Evolutionary conservation across 208 protist species (phyloP).

Genomic region (Angomonas deanei): DNA sequence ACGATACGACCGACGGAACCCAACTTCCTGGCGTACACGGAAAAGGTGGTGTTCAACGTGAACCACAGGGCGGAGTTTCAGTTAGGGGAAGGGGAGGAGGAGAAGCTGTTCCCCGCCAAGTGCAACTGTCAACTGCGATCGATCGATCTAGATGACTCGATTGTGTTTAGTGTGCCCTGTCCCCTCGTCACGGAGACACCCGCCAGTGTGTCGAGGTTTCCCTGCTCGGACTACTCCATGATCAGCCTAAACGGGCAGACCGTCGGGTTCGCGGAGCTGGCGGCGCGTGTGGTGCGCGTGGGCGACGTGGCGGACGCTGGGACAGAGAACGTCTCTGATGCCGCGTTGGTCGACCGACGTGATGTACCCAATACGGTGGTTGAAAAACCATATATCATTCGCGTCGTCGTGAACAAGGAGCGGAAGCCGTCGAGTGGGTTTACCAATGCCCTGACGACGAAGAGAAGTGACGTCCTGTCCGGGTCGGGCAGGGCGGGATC

Average conservation of each 20-base stretch:
- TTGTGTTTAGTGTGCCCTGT: constrained; percentile 32
- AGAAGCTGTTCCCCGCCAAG: constrained; percentile 31
- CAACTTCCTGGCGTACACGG: constrained; percentile 1
- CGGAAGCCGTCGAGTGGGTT: background rate
- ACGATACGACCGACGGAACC: constrained; percentile 34
- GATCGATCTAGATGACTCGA: constrained; percentile 8
- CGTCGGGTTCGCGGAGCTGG: constrained; percentile 79
- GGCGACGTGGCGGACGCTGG: background rate
- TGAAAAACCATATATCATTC: constrained; percentile 79
- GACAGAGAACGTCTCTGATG: background rate
- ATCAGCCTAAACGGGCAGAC: constrained; percentile 23
- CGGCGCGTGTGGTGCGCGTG: constrained; percentile 42
- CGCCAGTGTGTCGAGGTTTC: constrained; percentile 9
- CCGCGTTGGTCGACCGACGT: background rate
- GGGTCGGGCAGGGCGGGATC: no score
- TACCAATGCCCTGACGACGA: no score
- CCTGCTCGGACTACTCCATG: constrained; percentile 37
- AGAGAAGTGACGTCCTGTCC: no score
- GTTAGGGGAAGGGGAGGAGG: constrained; percentile 26
- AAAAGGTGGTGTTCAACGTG: constrained; percentile 51
- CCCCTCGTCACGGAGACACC: background rate
- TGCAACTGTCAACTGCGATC: constrained; percentile 42
- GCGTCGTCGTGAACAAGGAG: constrained; percentile 61
- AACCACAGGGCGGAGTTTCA: constrained; percentile 81
- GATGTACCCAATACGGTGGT: background rate